A percentile compares a stretch with the other conserved stretches of the same genome.
Evolutionary conservation across 257 asterid species (phyloP).

Genomic region (Avicennia marina): DNA sequence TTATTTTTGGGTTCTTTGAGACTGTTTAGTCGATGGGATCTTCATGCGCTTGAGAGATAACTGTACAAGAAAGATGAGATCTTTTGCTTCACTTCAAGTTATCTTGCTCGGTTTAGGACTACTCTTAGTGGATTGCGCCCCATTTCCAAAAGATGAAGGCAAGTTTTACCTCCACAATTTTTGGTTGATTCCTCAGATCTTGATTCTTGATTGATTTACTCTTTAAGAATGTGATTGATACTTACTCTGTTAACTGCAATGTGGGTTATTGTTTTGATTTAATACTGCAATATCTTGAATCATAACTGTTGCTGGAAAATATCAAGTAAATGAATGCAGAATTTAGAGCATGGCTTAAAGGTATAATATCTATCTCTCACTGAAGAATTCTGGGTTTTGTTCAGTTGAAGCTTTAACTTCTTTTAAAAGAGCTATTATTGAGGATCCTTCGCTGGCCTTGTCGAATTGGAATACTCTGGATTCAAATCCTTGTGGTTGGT

Average conservation of each 20-base stretch:
- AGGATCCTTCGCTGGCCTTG: conserved; percentile 63
- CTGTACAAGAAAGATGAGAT: conserved; percentile 34
- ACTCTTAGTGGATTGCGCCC: conserved; percentile 30
- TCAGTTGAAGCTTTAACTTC: conserved; percentile 68
- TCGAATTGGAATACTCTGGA: conserved; percentile 73
- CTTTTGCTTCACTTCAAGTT: conserved; percentile 29
- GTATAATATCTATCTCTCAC: conserved; percentile 8
- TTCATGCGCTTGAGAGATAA: conserved; percentile 9
- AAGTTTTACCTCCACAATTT: conserved; percentile 11
- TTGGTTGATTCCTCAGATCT: conserved; percentile 31
- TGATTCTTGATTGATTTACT: conserved; percentile 14
- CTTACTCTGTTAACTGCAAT: conserved; percentile 14
- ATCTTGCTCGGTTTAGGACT: conserved; percentile 40
- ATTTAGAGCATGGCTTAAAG: conserved; percentile 1
- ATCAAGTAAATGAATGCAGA: not conserved
- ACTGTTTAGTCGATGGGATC: conserved; percentile 4
- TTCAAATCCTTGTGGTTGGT: conserved; percentile 80
- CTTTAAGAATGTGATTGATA: not conserved
- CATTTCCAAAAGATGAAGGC: conserved; percentile 72
- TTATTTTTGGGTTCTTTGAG: not conserved
- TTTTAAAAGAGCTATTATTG: conserved; percentile 77
- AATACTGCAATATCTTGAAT: conserved; percentile 21
- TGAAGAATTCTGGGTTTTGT: conserved; percentile 11
- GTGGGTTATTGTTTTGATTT: conserved; percentile 20
- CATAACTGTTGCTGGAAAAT: not conserved